These are phyloP conservation scores for Ophiostoma himal-ulmi DNA, from an alignment of 2,329 filamentous ascomycete genomes.

Conservation along the genomic window DNA sequence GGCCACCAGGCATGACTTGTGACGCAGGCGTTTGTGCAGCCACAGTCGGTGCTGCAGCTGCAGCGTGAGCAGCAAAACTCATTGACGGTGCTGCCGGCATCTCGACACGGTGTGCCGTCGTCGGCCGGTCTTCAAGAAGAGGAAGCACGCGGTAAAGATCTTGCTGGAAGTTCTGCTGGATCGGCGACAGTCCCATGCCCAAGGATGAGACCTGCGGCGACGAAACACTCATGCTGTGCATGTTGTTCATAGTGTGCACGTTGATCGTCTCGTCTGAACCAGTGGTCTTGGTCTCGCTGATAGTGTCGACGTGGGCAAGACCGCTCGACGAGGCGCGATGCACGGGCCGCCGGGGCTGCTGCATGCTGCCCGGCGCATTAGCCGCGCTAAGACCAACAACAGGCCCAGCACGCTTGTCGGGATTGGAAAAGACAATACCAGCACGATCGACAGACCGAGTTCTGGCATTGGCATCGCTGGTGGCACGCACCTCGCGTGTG, in stretches of 20 bases:
- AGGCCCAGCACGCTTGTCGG: conserved; percentile 59
- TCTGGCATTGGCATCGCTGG: conserved; percentile 45
- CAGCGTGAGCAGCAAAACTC: background rate
- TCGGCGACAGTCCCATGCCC: conserved; percentile 1
- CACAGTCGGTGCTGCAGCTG: background rate
- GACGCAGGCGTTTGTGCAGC: conserved; percentile 28
- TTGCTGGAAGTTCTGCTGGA: background rate
- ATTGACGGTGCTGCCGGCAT: conserved; percentile 20
- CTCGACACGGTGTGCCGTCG: conserved; percentile 43
- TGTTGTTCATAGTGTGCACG: background rate
- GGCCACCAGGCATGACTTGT: conserved; percentile 15
- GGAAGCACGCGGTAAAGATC: background rate
- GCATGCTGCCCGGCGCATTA: conserved; percentile 55
- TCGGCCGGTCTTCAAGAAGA: conserved; percentile 40
- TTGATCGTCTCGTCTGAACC: conserved; percentile 18
- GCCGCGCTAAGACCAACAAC: conserved; percentile 59
- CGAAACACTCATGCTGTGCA: background rate
- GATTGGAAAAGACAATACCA: conserved; percentile 46
- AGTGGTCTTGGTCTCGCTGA: background rate
- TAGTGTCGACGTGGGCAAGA: conserved; percentile 24
- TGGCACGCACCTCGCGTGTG: conserved; percentile 37
- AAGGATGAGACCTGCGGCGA: background rate
- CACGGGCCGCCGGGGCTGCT: conserved; percentile 29
- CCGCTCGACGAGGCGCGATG: conserved; percentile 2
- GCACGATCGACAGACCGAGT: conserved; percentile 60